Base-by-base conservation (phyloP, 208 protist genomes). In the Acanthamoeba culbertsoni region DNA sequence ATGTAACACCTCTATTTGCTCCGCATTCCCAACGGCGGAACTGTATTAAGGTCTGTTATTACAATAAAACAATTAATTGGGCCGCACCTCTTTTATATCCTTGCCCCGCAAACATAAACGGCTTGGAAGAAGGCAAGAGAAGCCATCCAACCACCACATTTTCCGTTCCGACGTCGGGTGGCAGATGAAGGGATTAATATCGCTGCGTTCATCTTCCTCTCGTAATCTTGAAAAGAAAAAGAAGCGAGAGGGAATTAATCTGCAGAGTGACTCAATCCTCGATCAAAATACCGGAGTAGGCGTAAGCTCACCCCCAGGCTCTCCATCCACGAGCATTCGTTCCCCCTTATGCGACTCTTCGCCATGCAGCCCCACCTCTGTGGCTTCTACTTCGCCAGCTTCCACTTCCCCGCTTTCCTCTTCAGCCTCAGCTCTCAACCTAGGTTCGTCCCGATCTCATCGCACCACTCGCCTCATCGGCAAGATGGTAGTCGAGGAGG, bases 201-300 rank as follows among this genome's bases (percentile, higher is more conserved):
- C 31, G 43, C 43, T 82, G 1, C 42, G 71, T 46, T 48, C 42
- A 2, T 0, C 71, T 6, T 82, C 71, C 42, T 35, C 71, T 6
- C 71, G 71, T 1, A 82, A 82, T 53, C 37, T 82, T 6, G 71
- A 82, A 31, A 82, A 82, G 43, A 82, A 82, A 20, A 82, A 82
- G 71, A 82, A 82, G 71, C 37, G 71, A 23, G 71, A 82, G 14
- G 71, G 71, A 2, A 82, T 82, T 28, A 53, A 46, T 31, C 31
- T 82, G 71, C 71, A 82, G 20, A 82, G 71, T n/a, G 71, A 82
- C 23, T 82, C 71, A 3, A 82, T 82, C 71, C 71, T 82, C 71
- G 71, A 82, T 16, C 71, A 82, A 55, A 73, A 37, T 16, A 28
- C 63, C 0, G 59, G n/a, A n/a, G n/a, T n/a, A n/a, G n/a, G n/a